phyloP scores from a whole-genome alignment of 1,139 yeast species.

The Candida frijolesensis region DNA sequence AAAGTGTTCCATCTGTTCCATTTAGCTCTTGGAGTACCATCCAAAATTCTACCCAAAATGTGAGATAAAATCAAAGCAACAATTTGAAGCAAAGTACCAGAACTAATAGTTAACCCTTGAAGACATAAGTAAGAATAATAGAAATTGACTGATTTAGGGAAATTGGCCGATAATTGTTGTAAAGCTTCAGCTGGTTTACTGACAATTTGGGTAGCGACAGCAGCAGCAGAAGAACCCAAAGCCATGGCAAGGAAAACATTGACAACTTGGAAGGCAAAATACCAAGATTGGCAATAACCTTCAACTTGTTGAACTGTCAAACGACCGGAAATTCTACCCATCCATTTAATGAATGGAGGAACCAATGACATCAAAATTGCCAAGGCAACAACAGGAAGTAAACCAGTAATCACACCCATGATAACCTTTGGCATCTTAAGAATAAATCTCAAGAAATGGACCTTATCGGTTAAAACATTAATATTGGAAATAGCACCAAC shows the following conservation, averaged over 20 bases:
- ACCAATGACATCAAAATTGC: constrained; percentile 80
- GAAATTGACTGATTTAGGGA: constrained; percentile 76
- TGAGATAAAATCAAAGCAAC: constrained; percentile 49
- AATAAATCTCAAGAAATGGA: constrained; percentile 72
- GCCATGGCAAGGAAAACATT: constrained; percentile 84
- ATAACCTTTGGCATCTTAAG: constrained; percentile 65
- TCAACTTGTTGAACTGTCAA: constrained; percentile 75
- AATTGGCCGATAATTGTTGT: constrained; percentile 55
- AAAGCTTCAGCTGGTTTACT: constrained; percentile 57
- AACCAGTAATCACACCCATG: constrained; percentile 81
- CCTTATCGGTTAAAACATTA: constrained; percentile 64
- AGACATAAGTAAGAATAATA: constrained; percentile 55
- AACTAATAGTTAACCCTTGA: constrained; percentile 44
- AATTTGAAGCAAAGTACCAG: constrained; percentile 42
- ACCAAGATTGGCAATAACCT: constrained; percentile 81
- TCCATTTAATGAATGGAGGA: constrained; percentile 64
- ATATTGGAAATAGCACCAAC: constrained; percentile 92
- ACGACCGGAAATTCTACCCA: constrained; percentile 75
- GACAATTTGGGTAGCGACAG: constrained; percentile 64
- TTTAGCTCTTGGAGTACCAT: constrained; percentile 49
- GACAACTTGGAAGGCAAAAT: constrained; percentile 84
- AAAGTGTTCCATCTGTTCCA: constrained; percentile 47
- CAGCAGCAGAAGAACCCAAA: constrained; percentile 73
- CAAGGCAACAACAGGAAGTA: constrained; percentile 82
- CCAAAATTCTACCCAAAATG: constrained; percentile 48